These are phyloP conservation scores for Tephrocybe sp. DNA, from an alignment of 768 basidiomycete genomes.

Conservation along the genomic window DNA sequence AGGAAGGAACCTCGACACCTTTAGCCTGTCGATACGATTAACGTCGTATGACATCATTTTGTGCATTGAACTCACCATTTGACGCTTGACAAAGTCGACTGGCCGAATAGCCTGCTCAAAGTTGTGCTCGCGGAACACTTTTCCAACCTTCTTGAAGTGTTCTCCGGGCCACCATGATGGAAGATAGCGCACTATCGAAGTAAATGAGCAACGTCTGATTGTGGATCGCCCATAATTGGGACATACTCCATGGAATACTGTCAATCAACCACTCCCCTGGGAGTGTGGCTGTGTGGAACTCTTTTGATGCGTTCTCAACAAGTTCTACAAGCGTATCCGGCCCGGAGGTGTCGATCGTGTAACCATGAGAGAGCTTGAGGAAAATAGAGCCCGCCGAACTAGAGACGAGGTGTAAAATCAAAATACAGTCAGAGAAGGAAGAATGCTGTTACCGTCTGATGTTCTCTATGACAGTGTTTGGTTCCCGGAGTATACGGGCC, in stretches of 20 bases:
- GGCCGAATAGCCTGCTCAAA: slow-evolving; percentile 17
- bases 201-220: not conserved
- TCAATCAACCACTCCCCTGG: slow-evolving; percentile 16
- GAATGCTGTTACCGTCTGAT: slow-evolving; percentile 11
- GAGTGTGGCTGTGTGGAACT: slow-evolving; percentile 13
- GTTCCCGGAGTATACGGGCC: slow-evolving; percentile 13
- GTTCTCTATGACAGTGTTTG: slow-evolving; percentile 12
- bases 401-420: not conserved
- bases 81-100: slow-evolving; percentile 18
- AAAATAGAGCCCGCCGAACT: slow-evolving; percentile 18
- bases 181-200: slow-evolving; percentile 13
- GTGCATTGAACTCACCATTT: slow-evolving; percentile 11
- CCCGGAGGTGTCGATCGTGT: slow-evolving; percentile 14
- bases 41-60: not conserved
- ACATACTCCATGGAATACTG: slow-evolving; percentile 14
- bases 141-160: slow-evolving; percentile 20
- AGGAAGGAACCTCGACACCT: slow-evolving; percentile 15
- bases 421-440: not conserved
- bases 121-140: slow-evolving; percentile 14
- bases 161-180: slow-evolving; percentile 19
- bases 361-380: slow-evolving; percentile 19
- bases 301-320: slow-evolving; percentile 8
- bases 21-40: slow-evolving; percentile 4
- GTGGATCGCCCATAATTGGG: too few species aligned
- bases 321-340: slow-evolving; percentile 8